These are phyloP conservation scores for Bertia moriformis DNA, from an alignment of 2,329 filamentous ascomycete genomes.

Conservation along the genomic window DNA sequence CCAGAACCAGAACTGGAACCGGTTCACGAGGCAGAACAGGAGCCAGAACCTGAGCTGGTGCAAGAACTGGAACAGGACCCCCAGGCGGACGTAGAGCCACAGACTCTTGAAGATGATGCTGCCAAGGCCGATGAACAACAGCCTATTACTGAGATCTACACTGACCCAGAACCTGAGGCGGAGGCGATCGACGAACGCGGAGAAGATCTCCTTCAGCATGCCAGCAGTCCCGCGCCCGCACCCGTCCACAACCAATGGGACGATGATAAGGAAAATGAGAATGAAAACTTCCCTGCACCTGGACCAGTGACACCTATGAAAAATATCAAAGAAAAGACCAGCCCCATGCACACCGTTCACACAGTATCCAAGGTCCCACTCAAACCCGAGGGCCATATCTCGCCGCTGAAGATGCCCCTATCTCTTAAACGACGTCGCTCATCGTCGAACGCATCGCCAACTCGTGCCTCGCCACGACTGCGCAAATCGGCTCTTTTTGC, in stretches of 20 bases:
- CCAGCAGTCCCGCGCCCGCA: no score
- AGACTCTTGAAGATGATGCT: no score
- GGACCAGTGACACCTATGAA: conserved; percentile 32
- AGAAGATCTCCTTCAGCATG: no score
- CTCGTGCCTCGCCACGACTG: conserved; percentile 12
- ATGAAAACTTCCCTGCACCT: conserved; percentile 4
- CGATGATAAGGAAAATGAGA: neutral
- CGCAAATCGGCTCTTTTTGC: neutral
- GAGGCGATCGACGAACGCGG: no score
- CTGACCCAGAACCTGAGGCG: no score
- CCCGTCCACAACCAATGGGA: neutral
- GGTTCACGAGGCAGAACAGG: conserved; percentile 41
- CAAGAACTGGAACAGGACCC: no score
- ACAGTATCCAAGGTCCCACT: conserved; percentile 67
- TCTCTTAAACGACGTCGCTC: conserved; percentile 16
- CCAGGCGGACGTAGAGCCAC: no score
- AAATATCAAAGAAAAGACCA: conserved; percentile 43
- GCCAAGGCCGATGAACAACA: no score
- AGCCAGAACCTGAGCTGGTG: conserved; percentile 37
- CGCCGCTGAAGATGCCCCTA: conserved; percentile 32
- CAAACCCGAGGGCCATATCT: conserved; percentile 49
- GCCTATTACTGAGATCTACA: no score
- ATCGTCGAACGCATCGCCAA: neutral
- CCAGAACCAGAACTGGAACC: conserved; percentile 42
- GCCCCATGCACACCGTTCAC: conserved; percentile 40